Evolutionary conservation across 2,329 filamentous ascomycete species (phyloP).

Genomic region (Pseudogymnoascus sp.): DNA sequence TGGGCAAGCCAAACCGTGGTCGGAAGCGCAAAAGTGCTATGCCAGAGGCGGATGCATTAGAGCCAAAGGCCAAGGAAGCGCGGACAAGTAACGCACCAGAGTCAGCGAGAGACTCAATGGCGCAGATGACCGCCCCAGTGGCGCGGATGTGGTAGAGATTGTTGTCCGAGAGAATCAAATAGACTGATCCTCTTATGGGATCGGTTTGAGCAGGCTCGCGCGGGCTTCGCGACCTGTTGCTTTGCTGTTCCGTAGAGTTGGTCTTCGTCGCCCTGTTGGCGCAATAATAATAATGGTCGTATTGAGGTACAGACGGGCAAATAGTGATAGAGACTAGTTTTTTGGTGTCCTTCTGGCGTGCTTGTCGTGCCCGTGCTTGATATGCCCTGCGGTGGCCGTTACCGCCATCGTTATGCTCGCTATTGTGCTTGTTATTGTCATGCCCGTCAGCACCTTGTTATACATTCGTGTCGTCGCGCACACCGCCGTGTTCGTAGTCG

Average conservation of each 20-base stretch:
- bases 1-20: constrained; percentile 19
- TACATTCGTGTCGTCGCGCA: constrained; percentile 19
- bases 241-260: constrained; percentile 18
- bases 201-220: not conserved
- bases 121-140: constrained; percentile 19
- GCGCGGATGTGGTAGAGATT: not conserved
- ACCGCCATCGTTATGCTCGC: constrained; percentile 12
- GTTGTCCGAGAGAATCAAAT: not conserved
- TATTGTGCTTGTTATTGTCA: constrained; percentile 18
- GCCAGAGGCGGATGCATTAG: constrained; percentile 17
- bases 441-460: constrained; percentile 19
- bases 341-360: constrained; percentile 8
- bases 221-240: constrained; percentile 16
- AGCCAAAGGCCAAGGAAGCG: constrained; percentile 13
- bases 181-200: not conserved
- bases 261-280: constrained; percentile 16
- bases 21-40: constrained; percentile 19
- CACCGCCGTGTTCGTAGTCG: constrained; percentile 14
- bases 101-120: constrained; percentile 22
- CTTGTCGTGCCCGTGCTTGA: constrained; percentile 17
- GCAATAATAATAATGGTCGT: constrained; percentile 1
- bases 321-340: constrained; percentile 17
- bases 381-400: constrained; percentile 11
- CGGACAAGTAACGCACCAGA: constrained; percentile 16
- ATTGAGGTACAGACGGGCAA: constrained; percentile 16